Base-by-base conservation (phyloP, 805 yeast species). In the Wickerhamomyces tratensis region DNA sequence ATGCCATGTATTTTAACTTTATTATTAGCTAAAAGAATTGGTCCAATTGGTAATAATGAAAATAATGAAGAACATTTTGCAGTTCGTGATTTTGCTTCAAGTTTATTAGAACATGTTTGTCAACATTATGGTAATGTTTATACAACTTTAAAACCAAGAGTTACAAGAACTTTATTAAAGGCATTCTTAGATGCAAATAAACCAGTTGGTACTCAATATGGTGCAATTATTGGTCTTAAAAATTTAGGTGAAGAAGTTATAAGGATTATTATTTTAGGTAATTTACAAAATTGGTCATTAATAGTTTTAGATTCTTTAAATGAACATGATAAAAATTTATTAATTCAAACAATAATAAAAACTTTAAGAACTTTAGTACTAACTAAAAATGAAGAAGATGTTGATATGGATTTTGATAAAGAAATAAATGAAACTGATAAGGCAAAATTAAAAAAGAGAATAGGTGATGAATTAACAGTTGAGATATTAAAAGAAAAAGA, bases 1-100 rank as follows among this genome's bases (percentile, higher is more conserved):
- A 87, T 93, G 86, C 98, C 99, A n/a, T 86, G 96, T 46, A 82
- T 93, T 33, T 70, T 93, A 50, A 93, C 99, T 0, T 70, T 91
- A 20, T 71, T 93, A 37, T 71, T 93, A 40, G 97, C 98, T 2
- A 88, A 88, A 55, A 77, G 86, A 46, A 74, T 91, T n/a, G 97
- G 97, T 4, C 68, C 64, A 49, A 69, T 4, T 20, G 20, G 20
- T 20, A 3, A 39, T 29, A 56, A 48, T 41, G 40, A 44, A 4
- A 33, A 64, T 33, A 65, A 65, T 35, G 59, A 68, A 37, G 53
- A 52, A 11, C 56, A 51, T 37, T 46, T 52, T 37, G 86, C 83
- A 8, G 80, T 91, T 5, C 76, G 99, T 48, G 95, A 86, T 54
- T 82, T 86, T 57, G 89, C 98, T 1, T 87, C 96, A 1, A 76